Base-by-base conservation (phyloP, 192 early-diverging fungal species). In the Geranomyces variabilis region DNA sequence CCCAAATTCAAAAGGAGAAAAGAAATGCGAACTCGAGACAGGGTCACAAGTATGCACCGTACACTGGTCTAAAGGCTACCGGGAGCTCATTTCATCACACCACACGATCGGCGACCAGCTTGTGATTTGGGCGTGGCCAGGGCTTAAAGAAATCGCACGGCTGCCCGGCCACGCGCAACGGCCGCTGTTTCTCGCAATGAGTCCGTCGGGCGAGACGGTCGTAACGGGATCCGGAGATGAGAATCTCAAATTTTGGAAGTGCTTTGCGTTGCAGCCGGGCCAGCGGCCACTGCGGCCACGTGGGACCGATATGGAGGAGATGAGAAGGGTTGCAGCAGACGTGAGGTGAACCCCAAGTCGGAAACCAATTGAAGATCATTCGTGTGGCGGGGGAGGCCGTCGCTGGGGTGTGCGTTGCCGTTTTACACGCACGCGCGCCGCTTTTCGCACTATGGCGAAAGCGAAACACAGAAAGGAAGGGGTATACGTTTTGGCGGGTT, bases 201-300 rank as follows among this genome's bases (percentile, higher is more conserved):
- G 66, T 24, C 81, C 83, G 1, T 70, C 78, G 58, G 83, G 83
- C 12, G 79, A 78, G 44, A 75, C 53, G 5, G 74, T 82, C 3
- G 79, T 77, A 0, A 83, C 67, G 17, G 76, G 71, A 1, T 74
- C 75, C 10, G 82, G 76, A 4, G 83, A 84, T 49, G 83, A 84
- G 49, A 71, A 43, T 15, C 53, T 84, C 46, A 83, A 71, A 64
- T 79, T 79, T 61, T 79, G 77, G 77, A 79, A 79, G 41, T 75
- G 72, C 64, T 79, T 75, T 51, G 47, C 41, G 31, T 36, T 59
- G 24, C 28, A 55, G 22, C 44, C 36, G 15, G 70, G 70, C 13
- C 75, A 77, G 51, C 17, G 55, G 43, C 55, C 36, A 1, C 45
- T 74, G 5, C 15, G 24, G 60, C 57, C 56, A 14, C 65, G 34